phyloP scores from a whole-genome alignment of 306 rosid genomes.

The Pyrus communis region DNA sequence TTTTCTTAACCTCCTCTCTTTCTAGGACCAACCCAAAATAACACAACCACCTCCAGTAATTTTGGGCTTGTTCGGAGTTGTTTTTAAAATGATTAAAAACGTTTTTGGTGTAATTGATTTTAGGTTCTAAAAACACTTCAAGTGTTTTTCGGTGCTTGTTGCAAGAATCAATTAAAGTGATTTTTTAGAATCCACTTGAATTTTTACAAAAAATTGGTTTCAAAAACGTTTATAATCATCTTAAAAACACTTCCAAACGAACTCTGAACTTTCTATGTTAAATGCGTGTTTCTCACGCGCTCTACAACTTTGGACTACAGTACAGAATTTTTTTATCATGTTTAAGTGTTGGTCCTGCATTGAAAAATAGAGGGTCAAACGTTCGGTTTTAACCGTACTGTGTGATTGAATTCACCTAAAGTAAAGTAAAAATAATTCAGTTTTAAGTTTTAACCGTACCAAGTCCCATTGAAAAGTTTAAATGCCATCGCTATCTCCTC shows the following conservation, averaged over 20 bases:
- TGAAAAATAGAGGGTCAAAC: no score
- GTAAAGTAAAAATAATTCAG: neutral
- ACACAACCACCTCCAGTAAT: neutral
- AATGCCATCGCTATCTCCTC: neutral
- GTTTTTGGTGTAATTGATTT: no score
- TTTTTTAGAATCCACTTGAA: no score
- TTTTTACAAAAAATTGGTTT: no score
- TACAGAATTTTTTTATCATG: neutral
- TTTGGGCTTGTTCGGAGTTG: no score
- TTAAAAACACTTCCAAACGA: no score
- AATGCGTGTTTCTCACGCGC: no score
- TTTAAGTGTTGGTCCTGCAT: neutral
- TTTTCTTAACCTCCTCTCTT: neutral
- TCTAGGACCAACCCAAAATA: neutral
- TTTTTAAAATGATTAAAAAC: no score
- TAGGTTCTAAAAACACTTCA: rapidly evolving
- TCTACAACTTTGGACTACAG: neutral
- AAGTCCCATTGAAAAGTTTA: neutral
- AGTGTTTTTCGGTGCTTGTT: no score
- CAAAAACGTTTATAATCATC: no score
- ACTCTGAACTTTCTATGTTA: rapidly evolving
- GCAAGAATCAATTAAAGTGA: no score
- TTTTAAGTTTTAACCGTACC: neutral
- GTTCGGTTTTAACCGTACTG: neutral
- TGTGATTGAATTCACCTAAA: neutral